Percentiles rank a stretch among this genome's conserved stretches.
phyloP scores from a whole-genome alignment of 495 filamentous ascomycete genomes.

The Penicillium samsonianum region DNA sequence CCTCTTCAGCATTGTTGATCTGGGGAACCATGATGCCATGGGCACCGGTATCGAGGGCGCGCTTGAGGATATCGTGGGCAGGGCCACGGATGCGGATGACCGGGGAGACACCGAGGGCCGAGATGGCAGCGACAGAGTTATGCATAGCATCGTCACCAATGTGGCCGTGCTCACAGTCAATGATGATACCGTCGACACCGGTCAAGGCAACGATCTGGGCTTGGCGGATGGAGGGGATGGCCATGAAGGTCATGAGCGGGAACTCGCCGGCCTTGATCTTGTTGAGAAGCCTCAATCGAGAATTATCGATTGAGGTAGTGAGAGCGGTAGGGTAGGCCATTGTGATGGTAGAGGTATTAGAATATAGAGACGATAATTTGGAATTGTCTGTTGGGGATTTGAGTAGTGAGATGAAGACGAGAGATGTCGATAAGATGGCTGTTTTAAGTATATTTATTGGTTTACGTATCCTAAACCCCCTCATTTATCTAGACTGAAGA shows the following conservation, averaged over 20 bases:
- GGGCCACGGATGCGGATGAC: constrained; percentile 67
- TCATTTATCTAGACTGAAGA: background rate
- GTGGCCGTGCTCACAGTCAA: constrained; percentile 33
- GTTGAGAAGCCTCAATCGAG: constrained; percentile 40
- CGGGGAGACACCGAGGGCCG: constrained; percentile 63
- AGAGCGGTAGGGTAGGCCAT: constrained; percentile 34
- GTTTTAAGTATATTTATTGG: constrained; percentile 3
- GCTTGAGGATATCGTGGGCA: constrained; percentile 70
- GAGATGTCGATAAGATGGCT: background rate
- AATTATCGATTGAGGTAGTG: constrained; percentile 38
- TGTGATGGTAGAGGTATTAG: constrained; percentile 14
- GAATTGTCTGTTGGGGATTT: background rate
- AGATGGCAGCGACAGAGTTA: constrained; percentile 73
- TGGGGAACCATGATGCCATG: constrained; percentile 56
- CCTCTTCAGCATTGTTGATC: constrained; percentile 52
- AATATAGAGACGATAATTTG: constrained; percentile 1
- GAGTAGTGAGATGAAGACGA: background rate
- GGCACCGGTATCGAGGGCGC: constrained; percentile 68
- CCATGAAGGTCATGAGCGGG: constrained; percentile 43
- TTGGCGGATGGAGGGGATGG: constrained; percentile 37
- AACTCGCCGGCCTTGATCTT: constrained; percentile 33
- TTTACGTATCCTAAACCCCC: background rate
- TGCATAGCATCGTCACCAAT: constrained; percentile 74
- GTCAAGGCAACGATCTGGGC: constrained; percentile 43
- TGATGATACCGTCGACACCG: constrained; percentile 39